These are phyloP conservation scores for Beverwykella pulmonaria DNA, from an alignment of 495 filamentous ascomycete genomes.

Conservation along the genomic window DNA sequence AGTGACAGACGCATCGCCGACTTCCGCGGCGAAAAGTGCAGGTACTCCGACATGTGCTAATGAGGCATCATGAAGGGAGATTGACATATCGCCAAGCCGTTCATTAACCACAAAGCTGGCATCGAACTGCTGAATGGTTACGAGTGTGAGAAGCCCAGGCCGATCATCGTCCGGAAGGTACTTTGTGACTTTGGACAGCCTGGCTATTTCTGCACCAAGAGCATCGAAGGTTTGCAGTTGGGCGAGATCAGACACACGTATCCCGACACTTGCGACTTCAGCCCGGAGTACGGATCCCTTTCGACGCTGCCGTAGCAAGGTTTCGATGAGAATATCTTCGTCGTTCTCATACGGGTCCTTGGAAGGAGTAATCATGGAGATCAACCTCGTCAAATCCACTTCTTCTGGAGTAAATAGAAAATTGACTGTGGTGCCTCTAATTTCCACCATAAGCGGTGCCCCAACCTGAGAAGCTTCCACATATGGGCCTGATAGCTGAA, in stretches of 20 bases:
- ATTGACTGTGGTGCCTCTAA: slow-evolving; percentile 71
- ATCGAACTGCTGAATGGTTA: slow-evolving; percentile 63
- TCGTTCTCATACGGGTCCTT: slow-evolving; percentile 88
- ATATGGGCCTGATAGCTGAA: slow-evolving; percentile 72
- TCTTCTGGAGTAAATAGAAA: slow-evolving; percentile 74
- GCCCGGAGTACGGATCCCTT: slow-evolving; percentile 84
- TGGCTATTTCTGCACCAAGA: slow-evolving; percentile 75
- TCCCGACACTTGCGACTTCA: slow-evolving; percentile 62
- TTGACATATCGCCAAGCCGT: slow-evolving; percentile 64
- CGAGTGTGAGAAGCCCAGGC: slow-evolving; percentile 80
- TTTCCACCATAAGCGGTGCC: slow-evolving; percentile 55
- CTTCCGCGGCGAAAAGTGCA: slow-evolving; percentile 71
- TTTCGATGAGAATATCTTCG: slow-evolving; percentile 94
- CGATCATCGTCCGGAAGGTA: slow-evolving; percentile 96
- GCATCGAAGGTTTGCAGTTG: slow-evolving; percentile 65
- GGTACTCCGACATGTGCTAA: slow-evolving; percentile 84
- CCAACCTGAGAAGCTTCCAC: slow-evolving; percentile 50
- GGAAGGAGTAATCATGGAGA: slow-evolving; percentile 87
- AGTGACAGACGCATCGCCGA: slow-evolving; percentile 59
- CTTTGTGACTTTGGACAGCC: slow-evolving; percentile 84
- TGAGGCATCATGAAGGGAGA: slow-evolving; percentile 63
- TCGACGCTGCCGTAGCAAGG: slow-evolving; percentile 81
- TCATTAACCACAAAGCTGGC: slow-evolving; percentile 61
- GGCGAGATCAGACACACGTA: slow-evolving; percentile 59
- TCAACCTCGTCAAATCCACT: slow-evolving; percentile 75